Evolutionary conservation across 2,329 filamentous ascomycete species (phyloP).

Genomic region (Penicillium sp.): DNA sequence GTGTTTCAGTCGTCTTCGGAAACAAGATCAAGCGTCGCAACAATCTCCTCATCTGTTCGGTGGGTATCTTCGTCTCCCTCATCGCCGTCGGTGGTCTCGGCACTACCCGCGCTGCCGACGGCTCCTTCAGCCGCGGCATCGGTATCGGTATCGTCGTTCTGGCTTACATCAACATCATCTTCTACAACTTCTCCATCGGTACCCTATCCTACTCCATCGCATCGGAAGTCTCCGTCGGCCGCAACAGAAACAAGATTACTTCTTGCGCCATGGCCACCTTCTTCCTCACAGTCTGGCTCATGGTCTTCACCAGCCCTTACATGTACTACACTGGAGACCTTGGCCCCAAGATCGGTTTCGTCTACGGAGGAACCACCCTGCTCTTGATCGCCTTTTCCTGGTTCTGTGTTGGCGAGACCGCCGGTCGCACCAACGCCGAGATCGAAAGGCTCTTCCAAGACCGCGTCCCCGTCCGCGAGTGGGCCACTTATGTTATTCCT

Average conservation of each 20-base stretch:
- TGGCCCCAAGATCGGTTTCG: slow-evolving; percentile 38
- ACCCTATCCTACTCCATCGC: slow-evolving; percentile 47
- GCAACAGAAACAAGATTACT: slow-evolving; percentile 53
- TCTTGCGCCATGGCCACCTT: slow-evolving; percentile 47
- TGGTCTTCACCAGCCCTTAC: slow-evolving; percentile 38
- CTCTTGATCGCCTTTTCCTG: slow-evolving; percentile 34
- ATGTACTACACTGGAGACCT: slow-evolving; percentile 36
- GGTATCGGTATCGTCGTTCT: slow-evolving; percentile 44
- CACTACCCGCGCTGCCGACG: slow-evolving; percentile 31
- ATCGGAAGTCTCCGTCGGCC: slow-evolving; percentile 52
- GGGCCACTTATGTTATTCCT: slow-evolving; percentile 28
- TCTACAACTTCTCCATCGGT: slow-evolving; percentile 51
- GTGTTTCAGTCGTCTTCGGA: slow-evolving; percentile 41
- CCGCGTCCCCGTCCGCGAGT: slow-evolving; percentile 35
- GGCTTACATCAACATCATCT: slow-evolving; percentile 46
- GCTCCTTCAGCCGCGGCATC: slow-evolving; percentile 19
- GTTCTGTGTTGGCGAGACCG: slow-evolving; percentile 47
- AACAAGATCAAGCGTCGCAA: slow-evolving; percentile 46
- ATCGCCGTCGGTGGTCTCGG: slow-evolving; percentile 48
- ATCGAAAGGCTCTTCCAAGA: slow-evolving; percentile 45
- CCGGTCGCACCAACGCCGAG: slow-evolving; percentile 38
- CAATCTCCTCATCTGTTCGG: slow-evolving; percentile 42
- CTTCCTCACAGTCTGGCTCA: slow-evolving; percentile 37
- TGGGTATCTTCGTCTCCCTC: slow-evolving; percentile 44
- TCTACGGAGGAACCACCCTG: slow-evolving; percentile 35